Conservation (phyloP, 23 red algal species). For the Gracilaria gracilis region DNA sequence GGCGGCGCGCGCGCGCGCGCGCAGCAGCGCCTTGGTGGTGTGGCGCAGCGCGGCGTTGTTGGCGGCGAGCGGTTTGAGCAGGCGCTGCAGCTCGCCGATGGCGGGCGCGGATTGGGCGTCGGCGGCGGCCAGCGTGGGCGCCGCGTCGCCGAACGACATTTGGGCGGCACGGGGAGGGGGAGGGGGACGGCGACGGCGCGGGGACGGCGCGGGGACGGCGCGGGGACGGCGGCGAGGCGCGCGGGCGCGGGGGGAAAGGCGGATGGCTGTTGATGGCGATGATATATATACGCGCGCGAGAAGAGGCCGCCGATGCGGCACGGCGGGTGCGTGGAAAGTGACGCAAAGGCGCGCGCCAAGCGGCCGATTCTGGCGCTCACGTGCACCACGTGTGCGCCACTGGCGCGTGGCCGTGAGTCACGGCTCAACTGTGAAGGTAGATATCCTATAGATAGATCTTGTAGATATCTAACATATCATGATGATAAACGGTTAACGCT, state of each 20-base stretch:
- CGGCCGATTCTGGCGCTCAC: not conserved
- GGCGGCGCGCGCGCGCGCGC: not conserved
- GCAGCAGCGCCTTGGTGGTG: conserved; percentile 7
- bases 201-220: not conserved
- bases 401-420: no score
- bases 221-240: not conserved
- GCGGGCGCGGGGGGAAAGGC: not conserved
- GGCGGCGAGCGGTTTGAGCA: conserved; percentile 38
- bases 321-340: no score
- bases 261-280: no score
- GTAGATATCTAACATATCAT: no score
- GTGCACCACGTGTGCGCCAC: conserved; percentile 13
- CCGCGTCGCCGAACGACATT: conserved; percentile 62
- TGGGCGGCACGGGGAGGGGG: not conserved
- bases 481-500: no score
- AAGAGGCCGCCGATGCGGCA: no score
- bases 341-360: not conserved
- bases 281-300: no score
- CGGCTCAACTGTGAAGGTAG: no score
- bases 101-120: conserved; percentile 40
- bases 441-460: no score
- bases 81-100: conserved; percentile 35
- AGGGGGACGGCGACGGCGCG: not conserved
- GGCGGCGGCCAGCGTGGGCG: conserved; percentile 8
- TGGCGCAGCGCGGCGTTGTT: conserved; percentile 35